These are phyloP conservation scores for Solanum bulbocastanum DNA, from an alignment of 257 asterid genomes.

Conservation along the genomic window DNA sequence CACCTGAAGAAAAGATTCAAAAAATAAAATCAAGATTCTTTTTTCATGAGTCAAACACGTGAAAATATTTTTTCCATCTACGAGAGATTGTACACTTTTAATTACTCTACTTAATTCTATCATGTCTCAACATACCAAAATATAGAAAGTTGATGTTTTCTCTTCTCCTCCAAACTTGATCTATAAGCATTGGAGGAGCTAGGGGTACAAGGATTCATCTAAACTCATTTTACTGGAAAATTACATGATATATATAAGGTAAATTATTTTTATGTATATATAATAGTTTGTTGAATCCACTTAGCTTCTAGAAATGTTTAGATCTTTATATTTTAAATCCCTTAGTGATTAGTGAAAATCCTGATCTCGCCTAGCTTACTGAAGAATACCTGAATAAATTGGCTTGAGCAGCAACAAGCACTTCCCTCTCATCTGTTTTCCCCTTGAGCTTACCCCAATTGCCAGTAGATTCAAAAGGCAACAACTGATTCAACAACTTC, in stretches of 20 bases:
- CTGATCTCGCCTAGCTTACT: too few species aligned
- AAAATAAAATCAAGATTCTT: not conserved
- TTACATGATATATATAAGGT: too few species aligned
- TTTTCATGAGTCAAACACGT: not conserved
- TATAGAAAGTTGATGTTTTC: too few species aligned
- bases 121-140: not conserved
- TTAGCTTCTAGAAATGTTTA: too few species aligned
- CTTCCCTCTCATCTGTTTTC: not conserved
- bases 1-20: constrained; percentile 8
- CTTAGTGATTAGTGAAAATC: not conserved
- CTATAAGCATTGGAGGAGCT: accelerated
- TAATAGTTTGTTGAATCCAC: too few species aligned
- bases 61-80: not conserved
- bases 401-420: constrained; percentile 6
- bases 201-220: too few species aligned
- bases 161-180: not conserved
- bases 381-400: constrained; percentile 15
- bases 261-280: too few species aligned
- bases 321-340: too few species aligned
- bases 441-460: not conserved
- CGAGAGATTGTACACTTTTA: not conserved
- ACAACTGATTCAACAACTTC: not conserved
- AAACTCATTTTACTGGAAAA: too few species aligned
- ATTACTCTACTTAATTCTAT: not conserved
- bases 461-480: not conserved